These are phyloP conservation scores for Musa troglodytarum DNA, from an alignment of 176 grass and related monocot species.

Conservation along the genomic window DNA sequence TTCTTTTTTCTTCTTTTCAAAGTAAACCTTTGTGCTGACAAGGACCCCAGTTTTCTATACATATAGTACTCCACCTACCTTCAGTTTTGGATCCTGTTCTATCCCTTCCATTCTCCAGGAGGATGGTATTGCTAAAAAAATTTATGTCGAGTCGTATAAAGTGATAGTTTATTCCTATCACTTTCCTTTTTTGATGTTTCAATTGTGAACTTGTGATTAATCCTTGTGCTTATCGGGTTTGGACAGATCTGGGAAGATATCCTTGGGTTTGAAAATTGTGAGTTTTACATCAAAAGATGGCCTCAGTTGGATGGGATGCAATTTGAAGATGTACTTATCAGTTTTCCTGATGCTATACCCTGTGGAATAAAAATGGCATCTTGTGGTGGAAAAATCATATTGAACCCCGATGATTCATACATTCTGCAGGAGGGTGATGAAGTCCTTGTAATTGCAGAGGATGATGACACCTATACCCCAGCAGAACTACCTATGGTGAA, in stretches of 20 bases:
- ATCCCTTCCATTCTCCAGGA: not conserved
- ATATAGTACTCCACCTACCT: not conserved
- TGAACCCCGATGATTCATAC: conserved; percentile 74
- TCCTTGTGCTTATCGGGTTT: not conserved
- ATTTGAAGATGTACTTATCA: conserved; percentile 69
- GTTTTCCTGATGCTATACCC: conserved; percentile 73
- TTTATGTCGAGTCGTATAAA: not conserved
- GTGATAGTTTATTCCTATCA: not conserved
- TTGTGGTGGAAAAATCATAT: conserved; percentile 60
- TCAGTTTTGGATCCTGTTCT: not conserved
- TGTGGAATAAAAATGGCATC: conserved; percentile 72
- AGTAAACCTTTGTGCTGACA: not conserved
- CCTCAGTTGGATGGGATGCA: conserved; percentile 58
- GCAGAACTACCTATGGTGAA: conserved; percentile 44
- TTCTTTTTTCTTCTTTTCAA: not conserved
- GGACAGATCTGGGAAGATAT: conserved; percentile 74
- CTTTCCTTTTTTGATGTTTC: not conserved
- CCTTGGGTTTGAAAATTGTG: conserved; percentile 76
- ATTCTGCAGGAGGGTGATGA: conserved; percentile 67
- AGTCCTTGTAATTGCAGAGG: conserved; percentile 75
- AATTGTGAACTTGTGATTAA: not conserved
- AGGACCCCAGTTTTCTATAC: not conserved
- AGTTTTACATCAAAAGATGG: conserved; percentile 83
- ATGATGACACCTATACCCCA: conserved; percentile 63
- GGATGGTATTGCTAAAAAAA: too few relatives aligned